Conservation (phyloP, 495 filamentous ascomycete genomes). For the Aspergillus haitiensis region DNA sequence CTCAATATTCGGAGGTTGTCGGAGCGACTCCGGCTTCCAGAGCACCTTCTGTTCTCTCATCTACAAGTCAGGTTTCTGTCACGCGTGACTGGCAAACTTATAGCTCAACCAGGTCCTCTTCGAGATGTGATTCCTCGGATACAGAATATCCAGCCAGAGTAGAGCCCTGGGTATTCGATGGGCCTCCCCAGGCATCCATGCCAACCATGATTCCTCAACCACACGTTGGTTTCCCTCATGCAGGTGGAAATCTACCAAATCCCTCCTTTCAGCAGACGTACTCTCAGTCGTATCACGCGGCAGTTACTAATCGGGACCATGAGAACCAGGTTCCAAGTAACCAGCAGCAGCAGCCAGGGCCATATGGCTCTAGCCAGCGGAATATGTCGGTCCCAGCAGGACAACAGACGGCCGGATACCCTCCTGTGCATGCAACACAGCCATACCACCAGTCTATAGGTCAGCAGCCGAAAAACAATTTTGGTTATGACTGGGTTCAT, state of each 20-base stretch:
- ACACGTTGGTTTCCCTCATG: constrained; percentile 16
- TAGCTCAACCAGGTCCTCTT: constrained; percentile 24
- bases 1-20: constrained; percentile 24
- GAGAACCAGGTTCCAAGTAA: constrained; percentile 17
- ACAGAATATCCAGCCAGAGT: constrained; percentile 23
- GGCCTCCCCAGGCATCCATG: constrained; percentile 19
- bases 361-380: constrained; percentile 15
- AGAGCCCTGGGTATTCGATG: constrained; percentile 26
- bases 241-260: constrained; percentile 14
- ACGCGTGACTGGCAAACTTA: constrained; percentile 26
- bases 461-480: constrained; percentile 15
- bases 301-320: constrained; percentile 10
- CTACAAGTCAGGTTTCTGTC: constrained; percentile 23
- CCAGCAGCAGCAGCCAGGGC: constrained; percentile 14
- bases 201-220: constrained; percentile 17
- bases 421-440: constrained; percentile 16
- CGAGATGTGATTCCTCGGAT: constrained; percentile 25
- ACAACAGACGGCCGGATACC: constrained; percentile 15
- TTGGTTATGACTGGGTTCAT: constrained; percentile 25
- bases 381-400: constrained; percentile 24
- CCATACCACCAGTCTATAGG: constrained; percentile 18
- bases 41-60: constrained; percentile 24
- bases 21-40: constrained; percentile 21
- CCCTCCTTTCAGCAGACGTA: constrained; percentile 18
- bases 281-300: constrained; percentile 20